Conservation (phyloP, 2,329 filamentous ascomycete genomes). For the Fusarium piperis region DNA sequence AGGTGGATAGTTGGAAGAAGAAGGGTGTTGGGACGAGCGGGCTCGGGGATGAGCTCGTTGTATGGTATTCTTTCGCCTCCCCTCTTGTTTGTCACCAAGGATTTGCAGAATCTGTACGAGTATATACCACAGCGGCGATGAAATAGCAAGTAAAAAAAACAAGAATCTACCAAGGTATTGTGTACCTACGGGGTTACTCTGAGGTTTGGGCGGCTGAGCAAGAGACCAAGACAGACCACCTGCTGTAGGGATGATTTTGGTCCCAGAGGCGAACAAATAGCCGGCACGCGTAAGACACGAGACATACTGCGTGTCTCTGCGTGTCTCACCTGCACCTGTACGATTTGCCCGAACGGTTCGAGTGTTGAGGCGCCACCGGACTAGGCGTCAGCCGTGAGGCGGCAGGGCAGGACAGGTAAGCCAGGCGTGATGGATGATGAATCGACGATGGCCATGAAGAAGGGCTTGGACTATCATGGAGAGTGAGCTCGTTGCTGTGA, state of each 20-base stretch:
- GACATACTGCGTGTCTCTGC: slow-evolving; percentile 23
- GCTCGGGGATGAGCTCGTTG: slow-evolving; percentile 1
- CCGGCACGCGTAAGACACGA: slow-evolving; percentile 13
- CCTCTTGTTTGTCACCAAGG: slow-evolving; percentile 3
- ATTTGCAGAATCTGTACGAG: slow-evolving; percentile 27
- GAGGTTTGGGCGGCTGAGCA: background rate
- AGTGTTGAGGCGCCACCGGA: background rate
- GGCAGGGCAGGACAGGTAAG: background rate
- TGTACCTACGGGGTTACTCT: background rate
- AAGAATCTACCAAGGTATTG: slow-evolving; percentile 18
- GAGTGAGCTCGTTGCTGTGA: background rate
- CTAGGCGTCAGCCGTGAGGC: background rate
- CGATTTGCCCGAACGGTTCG: slow-evolving; percentile 2
- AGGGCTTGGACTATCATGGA: background rate
- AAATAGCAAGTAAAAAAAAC: slow-evolving; percentile 32
- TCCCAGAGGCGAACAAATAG: background rate
- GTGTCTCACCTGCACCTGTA: slow-evolving; percentile 27
- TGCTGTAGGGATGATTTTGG: slow-evolving; percentile 9
- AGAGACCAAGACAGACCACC: background rate
- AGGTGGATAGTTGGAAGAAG: background rate
- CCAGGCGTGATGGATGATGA: background rate
- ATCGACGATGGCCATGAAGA: background rate
- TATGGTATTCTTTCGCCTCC: slow-evolving; percentile 4
- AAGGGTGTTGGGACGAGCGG: background rate
- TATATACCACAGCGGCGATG: slow-evolving; percentile 36